These are phyloP conservation scores for Umbelopsis sp. DNA, from an alignment of 192 early-diverging fungal species.

Conservation along the genomic window DNA sequence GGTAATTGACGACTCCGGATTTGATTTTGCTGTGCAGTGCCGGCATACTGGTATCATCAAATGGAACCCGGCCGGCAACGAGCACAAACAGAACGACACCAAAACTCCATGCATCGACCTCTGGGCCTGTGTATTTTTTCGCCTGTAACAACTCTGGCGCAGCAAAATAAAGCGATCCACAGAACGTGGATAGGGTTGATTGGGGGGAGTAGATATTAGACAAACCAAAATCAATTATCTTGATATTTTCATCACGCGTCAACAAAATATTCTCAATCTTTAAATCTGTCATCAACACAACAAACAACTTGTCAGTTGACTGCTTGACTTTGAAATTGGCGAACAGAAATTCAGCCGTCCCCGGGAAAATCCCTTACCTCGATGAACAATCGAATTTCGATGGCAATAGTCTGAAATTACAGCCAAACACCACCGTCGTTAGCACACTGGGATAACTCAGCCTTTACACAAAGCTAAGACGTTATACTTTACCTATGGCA, in stretches of 20 bases:
- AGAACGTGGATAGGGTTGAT: conserved; percentile 55
- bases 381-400: conserved; percentile 42
- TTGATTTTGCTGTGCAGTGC: conserved; percentile 86
- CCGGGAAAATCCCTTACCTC: conserved; percentile 27
- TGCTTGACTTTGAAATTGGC: neutral
- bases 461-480: conserved; percentile 20
- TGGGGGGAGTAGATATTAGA: conserved; percentile 68
- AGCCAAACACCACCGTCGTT: neutral
- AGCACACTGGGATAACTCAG: neutral
- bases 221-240: conserved; percentile 90
- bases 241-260: conserved; percentile 66
- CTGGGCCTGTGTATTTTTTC: conserved; percentile 78
- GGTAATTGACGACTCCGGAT: conserved; percentile 76
- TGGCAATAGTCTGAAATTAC: conserved; percentile 38
- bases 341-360: neutral
- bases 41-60: conserved; percentile 83
- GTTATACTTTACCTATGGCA: conserved; percentile 49
- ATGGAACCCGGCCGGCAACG: conserved; percentile 80
- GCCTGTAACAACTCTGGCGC: conserved; percentile 86
- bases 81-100: conserved; percentile 86
- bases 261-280: conserved; percentile 88
- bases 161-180: conserved; percentile 78
- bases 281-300: conserved; percentile 47
- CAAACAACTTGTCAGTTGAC: conserved; percentile 36
- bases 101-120: conserved; percentile 88